Percentiles rank a stretch among this genome's conserved stretches.
Conservation (phyloP, 2,329 filamentous ascomycete genomes). For the Xylariaceae sp. region DNA sequence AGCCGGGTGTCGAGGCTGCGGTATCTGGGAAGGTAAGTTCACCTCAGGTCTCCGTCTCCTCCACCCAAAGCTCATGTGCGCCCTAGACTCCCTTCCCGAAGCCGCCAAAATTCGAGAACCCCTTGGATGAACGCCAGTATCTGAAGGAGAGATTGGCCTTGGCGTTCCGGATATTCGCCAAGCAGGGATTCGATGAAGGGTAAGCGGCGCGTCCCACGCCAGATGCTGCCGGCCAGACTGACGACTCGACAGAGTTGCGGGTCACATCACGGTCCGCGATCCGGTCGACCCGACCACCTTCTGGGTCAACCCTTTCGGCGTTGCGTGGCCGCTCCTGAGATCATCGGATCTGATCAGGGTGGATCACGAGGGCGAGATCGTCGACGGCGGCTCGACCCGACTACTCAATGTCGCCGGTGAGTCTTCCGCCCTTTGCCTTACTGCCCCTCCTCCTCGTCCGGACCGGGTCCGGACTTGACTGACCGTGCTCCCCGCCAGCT, state of each 20-base stretch:
- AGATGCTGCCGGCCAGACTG: conserved; percentile 3
- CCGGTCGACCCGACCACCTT: conserved; percentile 52
- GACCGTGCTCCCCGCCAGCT: conserved; percentile 9
- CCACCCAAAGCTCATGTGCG: not conserved
- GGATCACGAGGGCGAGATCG: conserved; percentile 50
- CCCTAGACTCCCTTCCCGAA: conserved; percentile 6
- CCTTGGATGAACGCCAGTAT: conserved; percentile 38
- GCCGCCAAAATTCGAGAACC: conserved; percentile 17
- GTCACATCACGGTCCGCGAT: conserved; percentile 55
- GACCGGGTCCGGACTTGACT: too few relatives aligned
- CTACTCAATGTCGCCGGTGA: conserved; percentile 26
- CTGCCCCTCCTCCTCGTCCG: too few relatives aligned
- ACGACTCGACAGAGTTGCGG: conserved; percentile 37
- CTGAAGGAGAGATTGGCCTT: conserved; percentile 47
- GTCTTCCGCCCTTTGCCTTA: not conserved
- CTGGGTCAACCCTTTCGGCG: conserved; percentile 62
- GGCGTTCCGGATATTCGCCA: conserved; percentile 51
- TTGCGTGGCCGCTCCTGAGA: conserved; percentile 54
- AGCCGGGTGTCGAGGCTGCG: conserved; percentile 2
- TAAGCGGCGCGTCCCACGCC: conserved; percentile 5
- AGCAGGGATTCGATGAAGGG: conserved; percentile 50
- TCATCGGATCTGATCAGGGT: conserved; percentile 62
- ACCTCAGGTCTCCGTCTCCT: too few relatives aligned
- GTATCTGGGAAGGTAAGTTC: conserved; percentile 8
- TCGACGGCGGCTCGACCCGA: conserved; percentile 48